A percentile compares a stretch with the other conserved stretches of the same genome.
phyloP scores from a whole-genome alignment of 352 stramenopile genomes.

The Phytophthora cactorum region DNA sequence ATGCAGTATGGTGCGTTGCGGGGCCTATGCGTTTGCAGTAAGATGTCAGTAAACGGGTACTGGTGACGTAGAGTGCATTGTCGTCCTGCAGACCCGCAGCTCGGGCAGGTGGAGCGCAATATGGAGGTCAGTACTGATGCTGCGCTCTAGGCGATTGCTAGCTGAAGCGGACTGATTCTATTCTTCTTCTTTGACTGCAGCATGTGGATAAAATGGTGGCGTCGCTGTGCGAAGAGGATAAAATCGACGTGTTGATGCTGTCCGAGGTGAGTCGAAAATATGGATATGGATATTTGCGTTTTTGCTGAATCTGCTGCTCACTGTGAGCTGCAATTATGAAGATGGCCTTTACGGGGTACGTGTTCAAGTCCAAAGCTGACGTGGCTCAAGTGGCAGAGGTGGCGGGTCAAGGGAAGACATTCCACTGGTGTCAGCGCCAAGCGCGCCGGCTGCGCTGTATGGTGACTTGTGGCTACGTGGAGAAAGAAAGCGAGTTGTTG shows the following conservation, averaged over 20 bases:
- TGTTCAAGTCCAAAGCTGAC: constrained; percentile 64
- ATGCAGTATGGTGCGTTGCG: constrained; percentile 75
- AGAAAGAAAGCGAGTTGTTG: constrained; percentile 44
- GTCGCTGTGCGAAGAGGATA: constrained; percentile 46
- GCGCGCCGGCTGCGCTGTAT: constrained; percentile 67
- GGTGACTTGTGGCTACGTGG: constrained; percentile 77
- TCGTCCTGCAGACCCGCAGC: constrained; percentile 59
- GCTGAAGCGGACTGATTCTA: neutral
- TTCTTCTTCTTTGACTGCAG: constrained; percentile 26
- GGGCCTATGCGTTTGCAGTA: neutral
- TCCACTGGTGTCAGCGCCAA: constrained; percentile 72
- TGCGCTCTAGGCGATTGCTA: neutral
- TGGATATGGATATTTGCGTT: neutral
- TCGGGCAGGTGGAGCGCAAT: constrained; percentile 72
- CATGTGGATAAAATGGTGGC: constrained; percentile 72
- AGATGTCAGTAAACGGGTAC: neutral
- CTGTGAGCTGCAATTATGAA: constrained; percentile 27
- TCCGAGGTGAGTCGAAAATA: constrained; percentile 55
- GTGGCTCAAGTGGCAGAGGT: constrained; percentile 71
- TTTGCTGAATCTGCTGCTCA: neutral
- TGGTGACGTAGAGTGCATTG: neutral
- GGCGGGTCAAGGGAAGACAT: constrained; percentile 56
- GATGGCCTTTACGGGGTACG: constrained; percentile 88
- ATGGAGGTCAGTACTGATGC: constrained; percentile 48
- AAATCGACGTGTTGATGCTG: constrained; percentile 79